These are phyloP conservation scores for Saprolegnia parasitica DNA, from an alignment of 352 stramenopile species.

Conservation along the genomic window DNA sequence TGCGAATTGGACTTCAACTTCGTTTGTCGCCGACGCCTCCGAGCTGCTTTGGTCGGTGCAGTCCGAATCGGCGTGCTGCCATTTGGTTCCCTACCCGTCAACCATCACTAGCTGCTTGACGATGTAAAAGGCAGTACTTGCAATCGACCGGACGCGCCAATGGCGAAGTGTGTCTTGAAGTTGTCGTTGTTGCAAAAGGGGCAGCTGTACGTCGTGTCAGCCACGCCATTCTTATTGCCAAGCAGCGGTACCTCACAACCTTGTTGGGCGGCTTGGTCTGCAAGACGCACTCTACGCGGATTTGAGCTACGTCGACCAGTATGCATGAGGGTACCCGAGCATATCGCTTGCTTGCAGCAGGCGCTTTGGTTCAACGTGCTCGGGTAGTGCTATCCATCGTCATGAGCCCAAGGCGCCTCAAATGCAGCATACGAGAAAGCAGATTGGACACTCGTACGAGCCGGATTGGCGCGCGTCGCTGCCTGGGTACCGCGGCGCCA, in stretches of 20 bases:
- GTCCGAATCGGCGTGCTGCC: slow-evolving; percentile 14
- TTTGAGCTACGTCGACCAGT: neutral
- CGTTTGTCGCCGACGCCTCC: slow-evolving; percentile 7
- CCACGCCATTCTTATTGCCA: neutral
- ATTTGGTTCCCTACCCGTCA: neutral
- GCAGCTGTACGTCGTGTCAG: slow-evolving; percentile 39
- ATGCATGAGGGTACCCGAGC: slow-evolving; percentile 31
- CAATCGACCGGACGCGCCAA: slow-evolving; percentile 15
- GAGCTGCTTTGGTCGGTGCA: slow-evolving; percentile 25
- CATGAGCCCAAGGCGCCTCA: neutral
- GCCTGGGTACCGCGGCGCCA: slow-evolving; percentile 66
- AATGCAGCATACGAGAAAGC: slow-evolving; percentile 49
- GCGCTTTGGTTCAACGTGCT: slow-evolving; percentile 51
- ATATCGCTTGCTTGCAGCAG: slow-evolving; percentile 71
- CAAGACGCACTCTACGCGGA: slow-evolving; percentile 44
- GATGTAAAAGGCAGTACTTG: neutral
- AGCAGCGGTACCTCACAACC: slow-evolving; percentile 31
- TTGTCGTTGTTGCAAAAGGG: slow-evolving; percentile 74
- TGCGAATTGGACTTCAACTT: slow-evolving; percentile 44
- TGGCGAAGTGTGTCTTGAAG: slow-evolving; percentile 35
- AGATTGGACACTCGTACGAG: slow-evolving; percentile 72
- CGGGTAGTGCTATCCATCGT: slow-evolving; percentile 43
- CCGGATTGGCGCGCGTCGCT: slow-evolving; percentile 46
- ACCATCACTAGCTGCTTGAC: neutral
- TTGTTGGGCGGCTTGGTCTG: slow-evolving; percentile 40